Evolutionary conservation across 2,329 filamentous ascomycete species (phyloP).

Genomic region (Diaporthe citriasiana): DNA sequence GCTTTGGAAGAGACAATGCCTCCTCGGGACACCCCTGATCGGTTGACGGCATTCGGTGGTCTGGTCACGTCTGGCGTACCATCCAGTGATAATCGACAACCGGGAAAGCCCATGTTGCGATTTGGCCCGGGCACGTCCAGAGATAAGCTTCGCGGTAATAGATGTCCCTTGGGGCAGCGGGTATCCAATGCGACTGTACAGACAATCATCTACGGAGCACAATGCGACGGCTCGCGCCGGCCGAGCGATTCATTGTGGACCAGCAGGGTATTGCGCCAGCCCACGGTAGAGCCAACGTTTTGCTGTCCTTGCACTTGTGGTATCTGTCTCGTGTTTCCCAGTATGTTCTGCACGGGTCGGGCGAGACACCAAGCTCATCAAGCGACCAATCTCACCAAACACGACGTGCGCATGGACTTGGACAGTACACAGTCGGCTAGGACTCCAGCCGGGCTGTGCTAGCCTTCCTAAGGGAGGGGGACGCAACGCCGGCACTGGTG

Average conservation of each 20-base stretch:
- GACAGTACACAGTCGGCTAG: neutral
- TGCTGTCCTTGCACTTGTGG: neutral
- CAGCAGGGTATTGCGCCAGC: neutral
- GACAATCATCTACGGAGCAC: neutral
- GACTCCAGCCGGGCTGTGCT: slow-evolving; percentile 27
- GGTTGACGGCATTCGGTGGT: neutral
- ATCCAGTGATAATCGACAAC: neutral
- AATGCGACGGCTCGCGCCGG: slow-evolving; percentile 10
- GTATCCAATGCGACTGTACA: neutral
- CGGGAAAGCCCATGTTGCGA: slow-evolving; percentile 7
- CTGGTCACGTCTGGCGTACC: neutral
- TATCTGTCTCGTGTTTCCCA: neutral
- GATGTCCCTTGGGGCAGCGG: neutral
- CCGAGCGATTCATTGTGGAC: neutral
- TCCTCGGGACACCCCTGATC: slow-evolving; percentile 24
- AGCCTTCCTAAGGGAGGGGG: slow-evolving; percentile 13
- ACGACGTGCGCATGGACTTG: neutral
- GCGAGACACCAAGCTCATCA: slow-evolving; percentile 11
- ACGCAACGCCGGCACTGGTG: slow-evolving; percentile 34
- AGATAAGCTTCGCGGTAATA: slow-evolving; percentile 6
- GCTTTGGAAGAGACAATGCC: slow-evolving; percentile 20
- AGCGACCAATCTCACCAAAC: slow-evolving; percentile 24
- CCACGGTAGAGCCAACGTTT: neutral
- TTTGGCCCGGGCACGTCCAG: slow-evolving; percentile 1
- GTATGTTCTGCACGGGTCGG: slow-evolving; percentile 4